phyloP scores from a whole-genome alignment of 2,329 filamentous ascomycete species.

The Gremmenia infestans region DNA sequence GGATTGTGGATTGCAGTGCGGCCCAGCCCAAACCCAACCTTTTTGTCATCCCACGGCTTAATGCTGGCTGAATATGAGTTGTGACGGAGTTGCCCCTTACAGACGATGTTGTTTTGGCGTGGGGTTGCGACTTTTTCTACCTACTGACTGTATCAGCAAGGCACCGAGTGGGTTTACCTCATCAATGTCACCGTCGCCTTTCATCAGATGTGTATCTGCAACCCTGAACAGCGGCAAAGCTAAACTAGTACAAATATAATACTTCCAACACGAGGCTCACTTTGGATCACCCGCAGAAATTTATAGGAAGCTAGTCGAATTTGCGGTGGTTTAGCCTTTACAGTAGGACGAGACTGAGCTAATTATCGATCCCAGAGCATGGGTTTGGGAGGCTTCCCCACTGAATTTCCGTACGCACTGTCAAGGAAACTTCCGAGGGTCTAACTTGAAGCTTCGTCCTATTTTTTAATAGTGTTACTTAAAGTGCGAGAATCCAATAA shows the following conservation, averaged over 20 bases:
- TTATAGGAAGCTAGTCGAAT: background rate
- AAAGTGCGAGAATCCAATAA: background rate
- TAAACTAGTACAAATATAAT: background rate
- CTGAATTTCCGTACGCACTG: background rate
- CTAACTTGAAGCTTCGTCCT: background rate
- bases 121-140: background rate
- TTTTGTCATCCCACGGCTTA: conserved; percentile 3
- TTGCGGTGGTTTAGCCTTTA: background rate
- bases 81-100: conserved; percentile 18
- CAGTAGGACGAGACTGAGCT: background rate
- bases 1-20: background rate
- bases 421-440: background rate
- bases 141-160: conserved; percentile 1
- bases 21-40: background rate
- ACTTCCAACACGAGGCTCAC: background rate
- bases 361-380: background rate
- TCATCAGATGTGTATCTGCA: background rate
- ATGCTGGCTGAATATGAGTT: conserved; percentile 13
- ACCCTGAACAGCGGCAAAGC: too few species aligned
- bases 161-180: background rate
- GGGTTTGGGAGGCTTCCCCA: background rate
- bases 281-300: background rate
- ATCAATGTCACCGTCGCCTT: background rate
- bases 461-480: background rate
- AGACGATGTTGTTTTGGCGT: conserved; percentile 1